Evolutionary conservation across 345 rosid genomes (phyloP).

Genomic region (Corymbia maculata): DNA sequence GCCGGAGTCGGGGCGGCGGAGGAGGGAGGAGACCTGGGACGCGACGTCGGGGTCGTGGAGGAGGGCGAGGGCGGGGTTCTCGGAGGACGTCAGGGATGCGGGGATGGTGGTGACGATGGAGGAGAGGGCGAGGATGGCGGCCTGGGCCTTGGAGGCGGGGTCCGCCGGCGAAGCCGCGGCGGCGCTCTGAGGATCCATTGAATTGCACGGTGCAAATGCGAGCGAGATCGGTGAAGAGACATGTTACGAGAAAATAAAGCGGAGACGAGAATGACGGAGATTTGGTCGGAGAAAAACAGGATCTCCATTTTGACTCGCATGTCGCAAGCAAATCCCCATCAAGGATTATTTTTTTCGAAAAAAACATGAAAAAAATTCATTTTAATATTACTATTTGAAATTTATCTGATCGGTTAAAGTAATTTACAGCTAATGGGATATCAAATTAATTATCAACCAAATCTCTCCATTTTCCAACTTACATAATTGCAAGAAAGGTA

Average conservation of each 20-base stretch:
- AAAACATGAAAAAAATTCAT: not conserved
- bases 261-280: not conserved
- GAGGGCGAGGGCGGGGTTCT: slow-evolving; percentile 29
- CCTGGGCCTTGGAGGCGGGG: slow-evolving; percentile 12
- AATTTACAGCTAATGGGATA: not conserved
- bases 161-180: not conserved
- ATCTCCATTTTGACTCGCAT: not conserved
- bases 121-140: slow-evolving; percentile 35
- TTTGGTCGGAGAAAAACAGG: not conserved
- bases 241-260: not conserved
- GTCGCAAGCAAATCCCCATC: not conserved
- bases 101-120: slow-evolving; percentile 26
- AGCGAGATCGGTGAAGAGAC: not conserved
- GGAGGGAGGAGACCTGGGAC: slow-evolving; percentile 58
- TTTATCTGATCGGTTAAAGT: not conserved
- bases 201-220: not conserved
- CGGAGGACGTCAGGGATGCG: slow-evolving; percentile 25
- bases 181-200: not conserved
- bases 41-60: slow-evolving; percentile 45
- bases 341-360: not conserved
- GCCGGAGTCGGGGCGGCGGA: slow-evolving; percentile 59
- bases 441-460: not conserved
- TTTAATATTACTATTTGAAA: not conserved
- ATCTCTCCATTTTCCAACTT: not conserved
- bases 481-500: not conserved